A percentile compares a stretch with the other conserved stretches of the same genome.
These are phyloP conservation scores for Trichoderma koningii DNA, from an alignment of 2,329 filamentous ascomycete genomes.

Conservation along the genomic window DNA sequence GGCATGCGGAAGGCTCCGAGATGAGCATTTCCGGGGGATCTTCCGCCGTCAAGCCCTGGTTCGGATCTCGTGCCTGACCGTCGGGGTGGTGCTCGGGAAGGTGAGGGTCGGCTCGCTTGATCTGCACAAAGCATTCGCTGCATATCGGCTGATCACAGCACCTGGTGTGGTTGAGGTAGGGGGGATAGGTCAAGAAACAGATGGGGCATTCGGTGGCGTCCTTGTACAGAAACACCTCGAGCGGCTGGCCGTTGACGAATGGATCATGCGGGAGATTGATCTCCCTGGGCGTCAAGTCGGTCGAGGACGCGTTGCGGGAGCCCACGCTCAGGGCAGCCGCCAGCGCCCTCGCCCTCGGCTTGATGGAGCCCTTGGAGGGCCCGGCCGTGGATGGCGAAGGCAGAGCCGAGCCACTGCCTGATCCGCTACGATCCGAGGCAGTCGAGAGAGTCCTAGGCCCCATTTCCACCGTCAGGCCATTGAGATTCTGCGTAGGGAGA, in stretches of 20 bases:
- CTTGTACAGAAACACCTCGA: constrained; percentile 94
- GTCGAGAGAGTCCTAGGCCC: constrained; percentile 74
- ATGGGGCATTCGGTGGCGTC: constrained; percentile 89
- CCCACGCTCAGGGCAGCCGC: constrained; percentile 74
- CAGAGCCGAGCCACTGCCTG: constrained; percentile 58
- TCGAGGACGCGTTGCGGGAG: constrained; percentile 71
- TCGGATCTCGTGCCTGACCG: constrained; percentile 42
- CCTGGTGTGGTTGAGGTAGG: constrained; percentile 88
- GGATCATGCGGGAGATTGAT: constrained; percentile 78
- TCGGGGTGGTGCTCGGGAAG: constrained; percentile 75
- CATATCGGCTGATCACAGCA: constrained; percentile 97
- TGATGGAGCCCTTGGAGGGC: constrained; percentile 60
- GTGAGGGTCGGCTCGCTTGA: constrained; percentile 90
- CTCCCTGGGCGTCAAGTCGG: constrained; percentile 75
- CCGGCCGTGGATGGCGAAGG: constrained; percentile 53
- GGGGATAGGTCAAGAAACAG: constrained; percentile 94
- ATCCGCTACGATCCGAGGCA: constrained; percentile 69
- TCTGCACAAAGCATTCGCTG: constrained; percentile 98
- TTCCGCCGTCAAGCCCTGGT: constrained; percentile 46
- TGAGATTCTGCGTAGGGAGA: constrained; percentile 58
- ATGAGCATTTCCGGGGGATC: constrained; percentile 68
- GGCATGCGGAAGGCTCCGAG: constrained; percentile 88
- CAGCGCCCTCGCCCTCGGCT: constrained; percentile 84
- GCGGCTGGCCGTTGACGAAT: constrained; percentile 88
- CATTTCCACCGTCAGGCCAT: constrained; percentile 78